Evolutionary conservation across 2,329 filamentous ascomycete species (phyloP).

Genomic region (Neofusicoccum cordaticola): DNA sequence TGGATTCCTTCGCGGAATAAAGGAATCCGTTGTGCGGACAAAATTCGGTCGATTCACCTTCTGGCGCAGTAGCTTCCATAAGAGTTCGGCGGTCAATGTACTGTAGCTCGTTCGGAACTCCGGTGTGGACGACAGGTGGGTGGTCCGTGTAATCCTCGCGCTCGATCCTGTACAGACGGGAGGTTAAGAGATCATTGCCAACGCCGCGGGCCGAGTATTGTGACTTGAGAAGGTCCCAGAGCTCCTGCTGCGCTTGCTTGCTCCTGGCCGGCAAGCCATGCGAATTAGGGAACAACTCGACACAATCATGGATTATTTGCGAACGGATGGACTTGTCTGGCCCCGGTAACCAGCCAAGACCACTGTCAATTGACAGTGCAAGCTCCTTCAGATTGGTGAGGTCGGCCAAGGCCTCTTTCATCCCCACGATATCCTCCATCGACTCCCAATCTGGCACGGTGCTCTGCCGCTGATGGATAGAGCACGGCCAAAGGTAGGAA

Average conservation of each 20-base stretch:
- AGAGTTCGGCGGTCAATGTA: background rate
- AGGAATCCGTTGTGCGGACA: background rate
- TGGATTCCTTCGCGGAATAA: background rate
- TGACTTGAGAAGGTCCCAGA: conserved; percentile 34
- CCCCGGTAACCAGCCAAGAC: conserved; percentile 65
- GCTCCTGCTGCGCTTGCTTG: conserved; percentile 32
- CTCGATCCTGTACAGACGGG: background rate
- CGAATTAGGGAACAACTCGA: conserved; percentile 24
- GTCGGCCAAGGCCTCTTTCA: conserved; percentile 60
- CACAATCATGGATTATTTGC: conserved; percentile 43
- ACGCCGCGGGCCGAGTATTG: background rate
- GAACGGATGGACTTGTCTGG: conserved; percentile 56
- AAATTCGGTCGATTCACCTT: background rate
- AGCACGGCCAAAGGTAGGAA: conserved; percentile 62
- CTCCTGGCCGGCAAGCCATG: conserved; percentile 34
- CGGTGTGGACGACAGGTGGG: background rate
- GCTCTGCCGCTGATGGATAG: conserved; percentile 58
- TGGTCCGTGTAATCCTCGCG: background rate
- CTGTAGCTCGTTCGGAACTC: background rate
- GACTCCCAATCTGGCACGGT: conserved; percentile 60
- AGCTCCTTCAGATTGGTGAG: conserved; percentile 59
- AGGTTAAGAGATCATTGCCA: background rate
- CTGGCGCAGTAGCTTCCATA: background rate
- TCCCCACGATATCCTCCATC: conserved; percentile 60
- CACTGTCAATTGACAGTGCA: conserved; percentile 65